Percentiles rank a stretch among this genome's conserved stretches.
Evolutionary conservation across 257 asterid species (phyloP).

Genomic region (Penstemon davidsonii): DNA sequence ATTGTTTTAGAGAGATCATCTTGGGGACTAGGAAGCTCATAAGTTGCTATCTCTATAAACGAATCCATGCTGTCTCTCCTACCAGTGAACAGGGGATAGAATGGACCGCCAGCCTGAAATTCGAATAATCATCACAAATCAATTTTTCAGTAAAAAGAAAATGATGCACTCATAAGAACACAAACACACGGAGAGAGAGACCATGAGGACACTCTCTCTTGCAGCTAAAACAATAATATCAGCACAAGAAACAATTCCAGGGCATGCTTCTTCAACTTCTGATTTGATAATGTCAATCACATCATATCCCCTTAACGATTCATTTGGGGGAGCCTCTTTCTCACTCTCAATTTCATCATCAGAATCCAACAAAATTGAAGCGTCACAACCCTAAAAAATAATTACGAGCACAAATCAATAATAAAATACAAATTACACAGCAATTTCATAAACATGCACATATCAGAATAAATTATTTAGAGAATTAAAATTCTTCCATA

Average conservation of each 20-base stretch:
- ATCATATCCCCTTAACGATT: constrained; percentile 58
- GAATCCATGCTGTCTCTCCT: constrained; percentile 55
- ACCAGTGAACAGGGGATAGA: constrained; percentile 74
- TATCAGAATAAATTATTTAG: no score
- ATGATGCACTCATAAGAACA: neutral
- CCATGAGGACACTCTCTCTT: constrained; percentile 72
- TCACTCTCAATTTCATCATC: constrained; percentile 48
- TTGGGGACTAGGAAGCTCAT: constrained; percentile 62
- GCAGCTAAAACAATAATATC: constrained; percentile 77
- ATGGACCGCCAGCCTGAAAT: constrained; percentile 83
- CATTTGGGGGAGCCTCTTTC: constrained; percentile 57
- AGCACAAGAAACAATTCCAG: constrained; percentile 80
- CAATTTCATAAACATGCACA: neutral
- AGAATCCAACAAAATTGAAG: constrained; percentile 66
- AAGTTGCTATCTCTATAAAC: constrained; percentile 36
- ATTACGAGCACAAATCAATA: neutral
- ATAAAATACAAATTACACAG: neutral
- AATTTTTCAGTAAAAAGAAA: neutral
- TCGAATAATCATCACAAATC: constrained; percentile 10
- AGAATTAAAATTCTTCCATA: no score
- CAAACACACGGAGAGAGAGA: constrained; percentile 23
- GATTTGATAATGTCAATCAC: constrained; percentile 54
- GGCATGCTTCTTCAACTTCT: constrained; percentile 60
- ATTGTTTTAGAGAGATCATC: constrained; percentile 38
- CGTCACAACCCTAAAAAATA: constrained; percentile 63